Evolutionary conservation across 768 basidiomycete genomes (phyloP).

Genomic region (Rhizopogon rudus): DNA sequence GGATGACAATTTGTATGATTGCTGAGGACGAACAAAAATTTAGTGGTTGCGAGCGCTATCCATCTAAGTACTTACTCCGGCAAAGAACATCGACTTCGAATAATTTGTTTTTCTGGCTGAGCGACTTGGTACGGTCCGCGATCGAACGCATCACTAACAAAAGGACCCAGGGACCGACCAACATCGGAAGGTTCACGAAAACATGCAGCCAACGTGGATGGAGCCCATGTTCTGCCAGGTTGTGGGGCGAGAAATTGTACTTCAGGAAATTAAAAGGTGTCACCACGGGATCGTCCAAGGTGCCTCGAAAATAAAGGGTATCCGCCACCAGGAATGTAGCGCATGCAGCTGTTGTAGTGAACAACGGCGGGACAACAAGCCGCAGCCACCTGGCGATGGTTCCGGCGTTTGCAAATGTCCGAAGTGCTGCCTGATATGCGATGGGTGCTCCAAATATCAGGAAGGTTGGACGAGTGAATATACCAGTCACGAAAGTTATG

Average conservation of each 20-base stretch:
- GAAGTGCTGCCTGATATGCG: constrained; percentile 18
- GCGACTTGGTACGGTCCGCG: not conserved
- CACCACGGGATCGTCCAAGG: constrained; percentile 15
- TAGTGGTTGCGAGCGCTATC: not conserved
- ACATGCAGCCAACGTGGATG: constrained; percentile 37
- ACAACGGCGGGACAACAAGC: constrained; percentile 15
- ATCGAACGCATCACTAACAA: constrained; percentile 14
- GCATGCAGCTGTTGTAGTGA: constrained; percentile 13
- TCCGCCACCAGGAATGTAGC: constrained; percentile 22
- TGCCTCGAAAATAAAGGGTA: constrained; percentile 28
- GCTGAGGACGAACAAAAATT: constrained; percentile 16
- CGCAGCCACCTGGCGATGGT: constrained; percentile 6
- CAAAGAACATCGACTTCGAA: constrained; percentile 11
- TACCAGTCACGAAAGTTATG: constrained; percentile 21
- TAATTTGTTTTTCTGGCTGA: constrained; percentile 4
- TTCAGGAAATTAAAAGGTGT: constrained; percentile 34
- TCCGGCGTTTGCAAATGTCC: constrained; percentile 5
- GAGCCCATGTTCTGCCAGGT: constrained; percentile 34
- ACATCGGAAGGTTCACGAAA: constrained; percentile 34
- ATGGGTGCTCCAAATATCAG: constrained; percentile 28
- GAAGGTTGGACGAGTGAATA: constrained; percentile 34
- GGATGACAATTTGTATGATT: constrained; percentile 23
- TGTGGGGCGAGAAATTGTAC: constrained; percentile 31
- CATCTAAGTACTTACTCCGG: constrained; percentile 9
- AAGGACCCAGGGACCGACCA: constrained; percentile 31